Evolutionary conservation across 768 basidiomycete genomes (phyloP).

Genomic region (Calocybe cyanea): DNA sequence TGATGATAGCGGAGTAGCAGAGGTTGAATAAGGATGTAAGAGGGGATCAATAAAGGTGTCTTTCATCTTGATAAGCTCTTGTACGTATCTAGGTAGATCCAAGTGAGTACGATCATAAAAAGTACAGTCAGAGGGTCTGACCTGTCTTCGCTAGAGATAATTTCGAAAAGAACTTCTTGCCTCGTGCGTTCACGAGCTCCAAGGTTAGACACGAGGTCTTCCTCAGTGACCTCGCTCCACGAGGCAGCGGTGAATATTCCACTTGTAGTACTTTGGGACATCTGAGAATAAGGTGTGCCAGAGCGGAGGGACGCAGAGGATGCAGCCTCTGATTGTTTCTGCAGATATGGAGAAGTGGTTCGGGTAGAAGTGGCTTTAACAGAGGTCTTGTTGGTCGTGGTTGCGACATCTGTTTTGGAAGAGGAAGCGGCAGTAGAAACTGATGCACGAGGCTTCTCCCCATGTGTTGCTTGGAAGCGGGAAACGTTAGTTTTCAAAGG

Average conservation of each 20-base stretch:
- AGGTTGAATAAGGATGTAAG: conserved; percentile 73
- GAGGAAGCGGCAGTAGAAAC: conserved; percentile 58
- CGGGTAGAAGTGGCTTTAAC: conserved; percentile 59
- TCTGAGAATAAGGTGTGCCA: conserved; percentile 76
- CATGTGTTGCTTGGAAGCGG: conserved; percentile 72
- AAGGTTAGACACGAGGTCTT: conserved; percentile 88
- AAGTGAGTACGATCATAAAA: conserved; percentile 2
- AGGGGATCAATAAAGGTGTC: conserved; percentile 90
- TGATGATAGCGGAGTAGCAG: conserved; percentile 49
- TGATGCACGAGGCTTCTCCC: conserved; percentile 67
- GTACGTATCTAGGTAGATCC: conserved; percentile 69
- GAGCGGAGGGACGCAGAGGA: conserved; percentile 74
- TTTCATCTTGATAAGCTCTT: conserved; percentile 86
- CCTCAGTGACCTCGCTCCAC: conserved; percentile 94
- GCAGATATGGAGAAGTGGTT: conserved; percentile 56
- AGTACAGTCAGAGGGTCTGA: conserved; percentile 28
- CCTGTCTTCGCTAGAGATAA: conserved; percentile 95
- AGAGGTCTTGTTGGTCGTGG: conserved; percentile 34
- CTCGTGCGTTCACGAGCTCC: conserved; percentile 93
- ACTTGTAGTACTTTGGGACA: conserved; percentile 63
- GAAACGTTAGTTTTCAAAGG: conserved; percentile 66
- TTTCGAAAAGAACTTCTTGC: conserved; percentile 96
- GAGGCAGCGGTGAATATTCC: conserved; percentile 74
- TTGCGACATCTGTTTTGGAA: conserved; percentile 60
- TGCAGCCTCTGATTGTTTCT: conserved; percentile 41